Percentiles rank a stretch among this genome's conserved stretches.
Conservation (phyloP, 352 stramenopile genomes). For the Globisporangium orthogonon region DNA sequence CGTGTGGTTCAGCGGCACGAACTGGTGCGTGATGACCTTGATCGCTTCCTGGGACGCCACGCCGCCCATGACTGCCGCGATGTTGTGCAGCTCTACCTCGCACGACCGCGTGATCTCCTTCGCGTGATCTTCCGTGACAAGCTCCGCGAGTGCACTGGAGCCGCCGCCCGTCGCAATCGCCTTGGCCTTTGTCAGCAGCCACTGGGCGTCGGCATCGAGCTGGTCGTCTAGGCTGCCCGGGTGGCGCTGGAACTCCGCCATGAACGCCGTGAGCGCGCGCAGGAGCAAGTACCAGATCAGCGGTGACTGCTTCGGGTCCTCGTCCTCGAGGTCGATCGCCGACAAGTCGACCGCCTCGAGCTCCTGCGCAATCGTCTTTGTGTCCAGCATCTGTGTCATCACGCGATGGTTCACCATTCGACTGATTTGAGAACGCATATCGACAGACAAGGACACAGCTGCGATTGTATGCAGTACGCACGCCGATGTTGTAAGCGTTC, state of each 20-base stretch:
- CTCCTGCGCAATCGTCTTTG: slow-evolving; percentile 82
- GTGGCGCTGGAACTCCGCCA: slow-evolving; percentile 55
- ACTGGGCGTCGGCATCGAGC: slow-evolving; percentile 50
- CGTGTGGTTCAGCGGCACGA: slow-evolving; percentile 95
- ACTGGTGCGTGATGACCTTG: slow-evolving; percentile 98
- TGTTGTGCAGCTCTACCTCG: slow-evolving; percentile 91
- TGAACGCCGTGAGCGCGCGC: slow-evolving; percentile 60
- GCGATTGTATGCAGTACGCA: slow-evolving; percentile 19
- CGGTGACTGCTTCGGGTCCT: slow-evolving; percentile 86
- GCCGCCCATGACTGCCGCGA: slow-evolving; percentile 93
- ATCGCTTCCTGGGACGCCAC: slow-evolving; percentile 96
- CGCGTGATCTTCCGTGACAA: slow-evolving; percentile 71
- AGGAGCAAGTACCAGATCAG: slow-evolving; percentile 95
- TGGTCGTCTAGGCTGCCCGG: slow-evolving; percentile 69
- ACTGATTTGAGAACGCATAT: no score
- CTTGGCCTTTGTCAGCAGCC: slow-evolving; percentile 51
- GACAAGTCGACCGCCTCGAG: slow-evolving; percentile 55
- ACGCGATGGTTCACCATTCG: no score
- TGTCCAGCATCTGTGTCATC: slow-evolving; percentile 53
- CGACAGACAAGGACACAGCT: background rate
- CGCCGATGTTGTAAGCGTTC: slow-evolving; percentile 85
- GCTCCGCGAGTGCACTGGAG: slow-evolving; percentile 23
- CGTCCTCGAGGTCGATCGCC: slow-evolving; percentile 67
- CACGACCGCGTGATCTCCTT: slow-evolving; percentile 91
- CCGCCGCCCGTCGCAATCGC: slow-evolving; percentile 13